These are phyloP conservation scores for Penicillium corylophilum DNA, from an alignment of 2,329 filamentous ascomycete species.

Conservation along the genomic window DNA sequence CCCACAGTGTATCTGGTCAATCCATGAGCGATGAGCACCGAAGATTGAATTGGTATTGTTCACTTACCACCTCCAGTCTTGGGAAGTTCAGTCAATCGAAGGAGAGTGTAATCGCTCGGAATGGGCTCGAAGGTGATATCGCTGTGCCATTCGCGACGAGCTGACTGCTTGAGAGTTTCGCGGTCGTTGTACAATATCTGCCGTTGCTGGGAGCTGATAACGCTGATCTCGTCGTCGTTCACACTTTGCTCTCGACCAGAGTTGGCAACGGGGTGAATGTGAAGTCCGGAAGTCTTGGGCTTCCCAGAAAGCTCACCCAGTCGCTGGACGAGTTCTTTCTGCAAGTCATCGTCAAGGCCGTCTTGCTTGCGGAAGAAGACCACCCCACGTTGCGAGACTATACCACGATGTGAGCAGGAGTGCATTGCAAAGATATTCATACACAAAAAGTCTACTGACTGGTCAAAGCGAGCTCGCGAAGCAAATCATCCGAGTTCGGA, in stretches of 20 bases:
- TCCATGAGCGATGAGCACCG: neutral
- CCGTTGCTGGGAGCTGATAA: slow-evolving; percentile 47
- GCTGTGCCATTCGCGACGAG: slow-evolving; percentile 47
- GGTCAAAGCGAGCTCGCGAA: slow-evolving; percentile 38
- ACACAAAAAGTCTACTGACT: slow-evolving; percentile 14
- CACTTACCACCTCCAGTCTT: slow-evolving; percentile 41
- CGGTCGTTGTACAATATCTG: slow-evolving; percentile 42
- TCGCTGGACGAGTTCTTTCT: slow-evolving; percentile 54
- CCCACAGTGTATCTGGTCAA: slow-evolving; percentile 43
- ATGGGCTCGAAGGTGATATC: slow-evolving; percentile 52
- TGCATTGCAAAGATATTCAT: neutral
- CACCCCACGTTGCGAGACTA: slow-evolving; percentile 54
- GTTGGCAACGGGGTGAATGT: slow-evolving; percentile 51
- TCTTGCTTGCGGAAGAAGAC: slow-evolving; percentile 56
- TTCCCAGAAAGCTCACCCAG: slow-evolving; percentile 50
- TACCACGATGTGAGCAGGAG: neutral
- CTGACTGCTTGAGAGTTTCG: slow-evolving; percentile 28
- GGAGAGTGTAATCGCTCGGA: slow-evolving; percentile 49
- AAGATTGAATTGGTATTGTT: no score
- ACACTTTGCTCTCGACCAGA: slow-evolving; percentile 48
- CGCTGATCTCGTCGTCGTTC: slow-evolving; percentile 51
- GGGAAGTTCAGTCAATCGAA: slow-evolving; percentile 46
- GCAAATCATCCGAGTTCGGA: slow-evolving; percentile 36
- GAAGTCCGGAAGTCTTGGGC: slow-evolving; percentile 46
- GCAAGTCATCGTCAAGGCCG: slow-evolving; percentile 49